phyloP scores from a whole-genome alignment of 2,329 filamentous ascomycete genomes.

The Apiospora marii region DNA sequence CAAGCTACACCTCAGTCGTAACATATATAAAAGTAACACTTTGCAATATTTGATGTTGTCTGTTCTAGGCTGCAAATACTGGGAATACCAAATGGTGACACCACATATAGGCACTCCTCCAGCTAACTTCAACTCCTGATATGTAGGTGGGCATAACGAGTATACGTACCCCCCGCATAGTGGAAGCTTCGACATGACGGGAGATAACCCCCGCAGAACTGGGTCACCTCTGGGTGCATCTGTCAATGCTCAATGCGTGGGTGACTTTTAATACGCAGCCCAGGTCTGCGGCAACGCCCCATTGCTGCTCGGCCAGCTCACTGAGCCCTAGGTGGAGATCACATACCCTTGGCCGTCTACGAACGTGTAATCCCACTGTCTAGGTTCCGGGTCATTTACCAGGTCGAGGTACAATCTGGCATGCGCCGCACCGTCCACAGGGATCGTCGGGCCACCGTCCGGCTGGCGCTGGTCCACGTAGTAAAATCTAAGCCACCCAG shows the following conservation, averaged over 20 bases:
- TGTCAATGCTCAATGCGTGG: background rate
- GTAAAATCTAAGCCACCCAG: constrained; percentile 30
- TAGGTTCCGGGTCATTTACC: constrained; percentile 31
- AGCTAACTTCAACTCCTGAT: background rate
- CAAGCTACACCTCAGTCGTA: background rate
- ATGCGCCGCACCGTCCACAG: constrained; percentile 29
- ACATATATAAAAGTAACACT: background rate
- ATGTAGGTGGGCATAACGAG: background rate
- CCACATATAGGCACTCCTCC: background rate
- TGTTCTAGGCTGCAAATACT: background rate
- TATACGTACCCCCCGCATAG: background rate
- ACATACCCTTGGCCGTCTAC: constrained; percentile 27
- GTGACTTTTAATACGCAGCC: background rate
- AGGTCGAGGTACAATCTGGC: constrained; percentile 30
- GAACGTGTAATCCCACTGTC: constrained; percentile 33
- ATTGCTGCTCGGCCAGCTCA: background rate
- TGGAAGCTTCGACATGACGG: background rate
- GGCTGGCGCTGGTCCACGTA: constrained; percentile 32
- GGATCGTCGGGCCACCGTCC: constrained; percentile 28
- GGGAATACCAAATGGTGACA: background rate
- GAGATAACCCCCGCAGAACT: background rate
- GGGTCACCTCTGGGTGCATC: background rate
- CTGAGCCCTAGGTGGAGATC: background rate
- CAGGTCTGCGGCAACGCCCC: background rate
- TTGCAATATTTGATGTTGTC: background rate